Conservation (phyloP, 768 basidiomycete species). For the Cystobasidiopsis lactophilus region DNA sequence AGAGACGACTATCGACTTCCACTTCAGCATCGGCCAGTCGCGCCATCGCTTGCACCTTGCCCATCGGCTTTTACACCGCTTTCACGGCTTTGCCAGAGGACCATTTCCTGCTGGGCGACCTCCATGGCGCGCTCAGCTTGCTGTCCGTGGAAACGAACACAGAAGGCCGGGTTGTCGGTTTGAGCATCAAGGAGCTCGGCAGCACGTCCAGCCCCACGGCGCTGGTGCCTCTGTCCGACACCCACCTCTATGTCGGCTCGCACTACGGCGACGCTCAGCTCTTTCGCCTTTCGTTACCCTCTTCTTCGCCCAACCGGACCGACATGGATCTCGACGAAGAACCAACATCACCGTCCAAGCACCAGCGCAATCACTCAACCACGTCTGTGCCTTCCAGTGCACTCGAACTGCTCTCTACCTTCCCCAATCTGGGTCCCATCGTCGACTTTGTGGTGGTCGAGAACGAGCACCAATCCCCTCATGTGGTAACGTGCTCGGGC, state of each 20-base stretch:
- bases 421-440: conserved; percentile 62
- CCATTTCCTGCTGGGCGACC: conserved; percentile 15
- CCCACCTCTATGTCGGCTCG: conserved; percentile 55
- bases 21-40: not conserved
- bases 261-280: conserved; percentile 63
- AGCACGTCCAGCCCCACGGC: conserved; percentile 51
- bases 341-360: not conserved
- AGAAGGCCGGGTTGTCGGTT: conserved; percentile 25
- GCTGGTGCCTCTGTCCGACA: conserved; percentile 47
- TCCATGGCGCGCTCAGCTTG: conserved; percentile 13
- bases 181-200: conserved; percentile 40
- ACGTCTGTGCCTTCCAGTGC: not conserved
- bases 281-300: conserved; percentile 32
- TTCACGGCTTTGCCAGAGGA: not conserved
- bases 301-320: conserved; percentile 25
- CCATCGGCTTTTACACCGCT: conserved; percentile 12
- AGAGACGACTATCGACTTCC: not conserved
- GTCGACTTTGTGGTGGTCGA: conserved; percentile 58
- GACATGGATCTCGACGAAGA: conserved; percentile 6
- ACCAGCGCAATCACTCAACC: not conserved
- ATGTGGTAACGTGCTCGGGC: conserved; percentile 70
- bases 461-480: conserved; percentile 43
- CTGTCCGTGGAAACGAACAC: conserved; percentile 19
- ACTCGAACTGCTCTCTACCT: conserved; percentile 43
- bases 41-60: conserved; percentile 11